Evolutionary conservation across 2,329 filamentous ascomycete species (phyloP), one percentile per base, ranked within the genome.

Genomic region (Escovopsis sp.): DNA sequence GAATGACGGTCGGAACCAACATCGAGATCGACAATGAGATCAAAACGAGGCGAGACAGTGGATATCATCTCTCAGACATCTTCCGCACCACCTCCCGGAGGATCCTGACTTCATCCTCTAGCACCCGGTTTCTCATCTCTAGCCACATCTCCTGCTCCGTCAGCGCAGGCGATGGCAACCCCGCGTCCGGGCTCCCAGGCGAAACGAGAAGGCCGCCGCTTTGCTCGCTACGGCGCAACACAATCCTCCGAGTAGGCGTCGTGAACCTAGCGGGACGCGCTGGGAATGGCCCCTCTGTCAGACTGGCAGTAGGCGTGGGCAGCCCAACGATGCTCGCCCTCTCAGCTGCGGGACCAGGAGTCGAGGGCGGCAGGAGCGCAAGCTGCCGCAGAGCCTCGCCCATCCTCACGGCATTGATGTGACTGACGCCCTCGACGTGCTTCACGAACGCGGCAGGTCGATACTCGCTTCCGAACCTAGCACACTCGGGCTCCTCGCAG

Each of bases 401-500:
- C 12, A 33, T 37, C 26, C 34, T 30, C 0, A 42, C 26, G 0
- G 44, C 40, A 10, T 37, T 42, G 1, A 34, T n/a, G n/a, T 45
- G 44, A 1, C 9, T 30, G 10, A 32, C 9, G 1, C 40, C 38
- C 5, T 23, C 19, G 2, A 7, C 26, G 18, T 45, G 44, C 34
- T 34, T 43, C 9, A 3, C 30, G 9, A 28, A 37, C 8, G 4
- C 12, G 9, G 10, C n/a, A n/a, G 12, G 33, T 7, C 3, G 2
- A 10, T 40, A 45, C 15, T 3, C 28, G n/a, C 42, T 33, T 19
- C 33, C 33, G 6, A 39, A 45, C 11, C 30, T 43, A 0, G 18
- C 36, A 4, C 42, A 43, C 11, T 41, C 42, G 1, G 36, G 37
- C 10, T 46, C 44, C 2, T 33, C 38, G 18, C 41, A 46, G 2